A percentile compares a stretch with the other conserved stretches of the same genome.
Conservation (phyloP, 257 asterid genomes). For the Solanum etuberosum region DNA sequence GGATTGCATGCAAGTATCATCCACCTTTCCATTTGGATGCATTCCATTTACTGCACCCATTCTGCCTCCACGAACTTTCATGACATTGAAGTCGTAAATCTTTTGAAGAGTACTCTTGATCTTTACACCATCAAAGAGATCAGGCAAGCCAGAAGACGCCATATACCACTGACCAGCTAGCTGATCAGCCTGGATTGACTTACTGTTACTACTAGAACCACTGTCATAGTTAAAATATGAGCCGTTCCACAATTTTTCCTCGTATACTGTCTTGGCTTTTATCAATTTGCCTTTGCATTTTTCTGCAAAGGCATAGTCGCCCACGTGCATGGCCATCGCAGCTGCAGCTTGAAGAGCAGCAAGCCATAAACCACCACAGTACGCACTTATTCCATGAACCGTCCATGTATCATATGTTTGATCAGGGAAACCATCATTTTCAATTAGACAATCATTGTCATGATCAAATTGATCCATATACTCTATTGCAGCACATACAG, state of each 20-base stretch:
- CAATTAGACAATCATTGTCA: slow-evolving; percentile 73
- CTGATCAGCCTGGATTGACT: slow-evolving; percentile 92
- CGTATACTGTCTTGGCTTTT: slow-evolving; percentile 58
- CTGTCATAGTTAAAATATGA: slow-evolving; percentile 87
- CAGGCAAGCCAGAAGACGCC: slow-evolving; percentile 89
- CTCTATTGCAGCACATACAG: slow-evolving; percentile 91
- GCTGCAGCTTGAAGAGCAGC: slow-evolving; percentile 96
- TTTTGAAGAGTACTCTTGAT: slow-evolving; percentile 75
- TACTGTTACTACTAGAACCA: slow-evolving; percentile 87
- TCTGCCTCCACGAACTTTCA: slow-evolving; percentile 76
- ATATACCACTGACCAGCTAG: slow-evolving; percentile 97
- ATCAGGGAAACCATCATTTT: slow-evolving; percentile 95
- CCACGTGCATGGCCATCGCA: slow-evolving; percentile 80
- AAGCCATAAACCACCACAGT: slow-evolving; percentile 95
- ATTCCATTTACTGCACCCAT: slow-evolving; percentile 99
- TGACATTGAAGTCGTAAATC: slow-evolving; percentile 72
- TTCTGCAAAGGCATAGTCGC: slow-evolving; percentile 72
- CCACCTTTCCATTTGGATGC: slow-evolving; percentile 89
- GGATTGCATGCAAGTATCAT: slow-evolving; percentile 98
- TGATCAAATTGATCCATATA: slow-evolving; percentile 98
- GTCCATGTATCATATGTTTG: slow-evolving; percentile 98
- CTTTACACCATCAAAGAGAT: slow-evolving; percentile 62
- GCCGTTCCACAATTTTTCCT: slow-evolving; percentile 85
- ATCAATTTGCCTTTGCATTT: slow-evolving; percentile 48
- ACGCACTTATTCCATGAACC: slow-evolving; percentile 88